Evolutionary conservation across 1,139 yeast species (phyloP).

Genomic region (Candida sp.): DNA sequence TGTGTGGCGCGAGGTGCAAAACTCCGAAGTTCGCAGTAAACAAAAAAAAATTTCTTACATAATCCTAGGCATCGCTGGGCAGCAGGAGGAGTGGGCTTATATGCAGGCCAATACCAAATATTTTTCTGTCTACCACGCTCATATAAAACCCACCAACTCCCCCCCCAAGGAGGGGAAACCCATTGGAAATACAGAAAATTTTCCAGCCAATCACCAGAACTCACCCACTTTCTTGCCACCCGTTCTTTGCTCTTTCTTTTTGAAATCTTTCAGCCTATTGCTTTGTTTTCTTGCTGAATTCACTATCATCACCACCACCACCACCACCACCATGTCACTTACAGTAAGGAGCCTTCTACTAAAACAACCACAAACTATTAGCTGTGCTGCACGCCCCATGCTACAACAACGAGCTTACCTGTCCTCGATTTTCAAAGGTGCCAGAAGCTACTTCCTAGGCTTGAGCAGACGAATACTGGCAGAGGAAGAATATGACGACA

Average conservation of each 20-base stretch:
- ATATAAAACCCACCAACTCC: neutral
- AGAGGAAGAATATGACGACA: conserved; percentile 12
- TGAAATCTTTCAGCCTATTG: neutral
- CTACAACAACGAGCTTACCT: neutral
- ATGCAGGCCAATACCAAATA: conserved; percentile 2
- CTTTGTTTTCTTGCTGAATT: neutral
- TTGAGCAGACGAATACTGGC: conserved; percentile 15
- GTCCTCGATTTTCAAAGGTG: conserved; percentile 26
- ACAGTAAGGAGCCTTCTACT: neutral
- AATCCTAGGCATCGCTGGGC: neutral
- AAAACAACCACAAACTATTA: neutral
- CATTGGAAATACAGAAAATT: neutral
- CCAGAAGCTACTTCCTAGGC: conserved; percentile 32
- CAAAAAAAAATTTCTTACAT: neutral
- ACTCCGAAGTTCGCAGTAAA: neutral
- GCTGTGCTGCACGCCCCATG: neutral
- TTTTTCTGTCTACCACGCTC: neutral
- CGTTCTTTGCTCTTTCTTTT: neutral
- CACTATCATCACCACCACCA: neutral
- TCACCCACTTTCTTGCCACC: neutral
- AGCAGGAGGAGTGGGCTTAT: neutral
- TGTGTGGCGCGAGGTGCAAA: neutral
- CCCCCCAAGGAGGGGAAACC: neutral
- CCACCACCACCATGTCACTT: neutral
- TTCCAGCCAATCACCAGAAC: neutral